Conservation (phyloP, 495 filamentous ascomycete species). For the Astrothelium subdiscretum region DNA sequence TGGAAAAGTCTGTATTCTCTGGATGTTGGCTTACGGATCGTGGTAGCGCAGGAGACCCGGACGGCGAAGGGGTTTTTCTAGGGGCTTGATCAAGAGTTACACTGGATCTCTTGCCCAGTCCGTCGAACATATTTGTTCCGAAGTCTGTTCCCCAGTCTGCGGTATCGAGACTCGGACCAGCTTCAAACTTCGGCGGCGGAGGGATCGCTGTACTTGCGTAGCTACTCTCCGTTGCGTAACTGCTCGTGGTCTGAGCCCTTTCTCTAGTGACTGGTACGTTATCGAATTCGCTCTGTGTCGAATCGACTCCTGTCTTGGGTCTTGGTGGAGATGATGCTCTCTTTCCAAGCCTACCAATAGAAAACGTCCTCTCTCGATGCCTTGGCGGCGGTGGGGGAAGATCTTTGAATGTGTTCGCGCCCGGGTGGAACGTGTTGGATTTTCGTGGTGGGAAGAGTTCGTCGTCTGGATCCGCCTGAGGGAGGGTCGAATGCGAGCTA, state of each 20-base stretch:
- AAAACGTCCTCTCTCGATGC: slow-evolving; percentile 16
- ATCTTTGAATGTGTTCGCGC: neutral
- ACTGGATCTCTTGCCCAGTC: slow-evolving; percentile 12
- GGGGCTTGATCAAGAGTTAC: slow-evolving; percentile 3
- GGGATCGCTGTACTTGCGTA: slow-evolving; percentile 32
- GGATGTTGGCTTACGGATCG: slow-evolving; percentile 12
- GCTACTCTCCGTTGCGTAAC: slow-evolving; percentile 26
- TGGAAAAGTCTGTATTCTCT: neutral
- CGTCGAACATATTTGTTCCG: slow-evolving; percentile 24
- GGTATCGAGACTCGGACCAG: slow-evolving; percentile 15
- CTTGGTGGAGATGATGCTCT: neutral
- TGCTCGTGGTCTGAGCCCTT: slow-evolving; percentile 25
- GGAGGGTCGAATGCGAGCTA: slow-evolving; percentile 22
- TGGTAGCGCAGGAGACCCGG: slow-evolving; percentile 4
- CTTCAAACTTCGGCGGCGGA: slow-evolving; percentile 22
- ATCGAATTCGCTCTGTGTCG: neutral
- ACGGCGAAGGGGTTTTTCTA: slow-evolving; percentile 3
- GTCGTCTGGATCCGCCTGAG: slow-evolving; percentile 12
- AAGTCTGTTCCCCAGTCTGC: slow-evolving; percentile 21
- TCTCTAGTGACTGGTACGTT: slow-evolving; percentile 9
- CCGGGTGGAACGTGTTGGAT: slow-evolving; percentile 1
- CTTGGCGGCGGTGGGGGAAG: slow-evolving; percentile 16
- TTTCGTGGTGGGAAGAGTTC: slow-evolving; percentile 15
- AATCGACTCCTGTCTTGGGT: slow-evolving; percentile 3
- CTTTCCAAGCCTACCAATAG: slow-evolving; percentile 12